phyloP scores from a whole-genome alignment of 2,329 filamentous ascomycete species.

The Apiospora rasikravindrae region DNA sequence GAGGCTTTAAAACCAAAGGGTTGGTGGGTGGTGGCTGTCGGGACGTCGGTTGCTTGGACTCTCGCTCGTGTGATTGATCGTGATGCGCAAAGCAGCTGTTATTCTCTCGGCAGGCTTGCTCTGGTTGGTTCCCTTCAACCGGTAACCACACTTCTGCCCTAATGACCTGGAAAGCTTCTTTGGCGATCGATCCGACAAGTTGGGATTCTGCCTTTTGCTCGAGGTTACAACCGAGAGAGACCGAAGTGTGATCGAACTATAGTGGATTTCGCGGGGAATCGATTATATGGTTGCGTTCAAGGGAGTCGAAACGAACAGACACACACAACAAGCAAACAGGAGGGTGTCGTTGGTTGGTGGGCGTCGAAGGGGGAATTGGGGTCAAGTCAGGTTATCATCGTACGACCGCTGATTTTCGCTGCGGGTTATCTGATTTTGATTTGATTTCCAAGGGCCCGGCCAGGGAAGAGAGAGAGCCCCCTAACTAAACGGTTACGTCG shows the following conservation, averaged over 20 bases:
- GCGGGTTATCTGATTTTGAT: not conserved
- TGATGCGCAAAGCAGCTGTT: not conserved
- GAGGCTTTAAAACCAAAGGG: not conserved
- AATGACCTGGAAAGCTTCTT: not conserved
- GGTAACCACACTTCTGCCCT: not conserved
- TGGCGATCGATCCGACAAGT: not conserved
- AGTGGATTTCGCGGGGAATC: constrained; percentile 14
- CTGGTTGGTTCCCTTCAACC: constrained; percentile 4
- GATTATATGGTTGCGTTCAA: not conserved
- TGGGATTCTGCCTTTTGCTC: not conserved
- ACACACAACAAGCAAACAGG: too few species aligned
- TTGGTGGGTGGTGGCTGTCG: not conserved
- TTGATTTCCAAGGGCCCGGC: not conserved
- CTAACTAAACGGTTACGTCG: constrained; percentile 1
- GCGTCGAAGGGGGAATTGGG: not conserved
- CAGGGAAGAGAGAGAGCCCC: not conserved
- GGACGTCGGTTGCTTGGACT: constrained; percentile 9
- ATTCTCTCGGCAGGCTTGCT: not conserved
- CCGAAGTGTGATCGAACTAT: constrained; percentile 1
- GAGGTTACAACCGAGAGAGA: not conserved
- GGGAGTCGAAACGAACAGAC: too few species aligned
- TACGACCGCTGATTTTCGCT: not conserved
- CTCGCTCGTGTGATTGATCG: constrained; percentile 9
- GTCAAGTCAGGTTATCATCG: not conserved
- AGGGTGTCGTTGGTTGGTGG: too few species aligned